Evolutionary conservation across 148 eudicot genomes (phyloP), one percentile per base, ranked within the genome.

Genomic region (Fagopyrum tataricum): DNA sequence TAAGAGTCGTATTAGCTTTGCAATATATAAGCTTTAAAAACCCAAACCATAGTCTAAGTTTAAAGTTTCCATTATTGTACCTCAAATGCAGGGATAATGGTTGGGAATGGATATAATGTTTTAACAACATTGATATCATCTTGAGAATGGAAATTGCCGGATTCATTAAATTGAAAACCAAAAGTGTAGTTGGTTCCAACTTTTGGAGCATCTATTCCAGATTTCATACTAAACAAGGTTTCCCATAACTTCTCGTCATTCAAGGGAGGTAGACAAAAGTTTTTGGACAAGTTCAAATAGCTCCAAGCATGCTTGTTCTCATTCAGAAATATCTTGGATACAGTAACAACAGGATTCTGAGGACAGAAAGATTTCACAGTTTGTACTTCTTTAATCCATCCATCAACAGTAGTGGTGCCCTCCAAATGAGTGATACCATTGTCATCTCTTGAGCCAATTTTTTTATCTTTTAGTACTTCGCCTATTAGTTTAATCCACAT

Each of bases 11-110:
- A 77, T 26, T 55, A 46, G 72, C 44, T 49, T 26, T 77, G 31
- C 47, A 71, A 68, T 72, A 51, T 64, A 31, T 5, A 52, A 73
- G 78, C 56, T 72, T 37, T 59, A 44, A 46, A 53, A 13, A 8
- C 17, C 47, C 17, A 46, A 69, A 31, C 10, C 37, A 56, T 72
- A 52, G 47, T 0, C 13, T 67, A 26, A 44, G 67, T 31, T 52
- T 8, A 69, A 77, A 51, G 43, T 58, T 69, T 37, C 39, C 66
- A 72, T 39, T 48, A 42, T 68, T 71, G 41, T 61, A 95, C 99
- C 96, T 88, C 82, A 79, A 83, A 87, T 70, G 86, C 78, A 74
- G 99, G 99, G 74, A 95, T 93, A 78, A 91, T 72, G 24, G 97
- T 90, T 70, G 99, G 99, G 86, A 86, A 91, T 14, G 93, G 99